phyloP scores from a whole-genome alignment of 2,329 filamentous ascomycete genomes.

The Bipolaris zeicola region DNA sequence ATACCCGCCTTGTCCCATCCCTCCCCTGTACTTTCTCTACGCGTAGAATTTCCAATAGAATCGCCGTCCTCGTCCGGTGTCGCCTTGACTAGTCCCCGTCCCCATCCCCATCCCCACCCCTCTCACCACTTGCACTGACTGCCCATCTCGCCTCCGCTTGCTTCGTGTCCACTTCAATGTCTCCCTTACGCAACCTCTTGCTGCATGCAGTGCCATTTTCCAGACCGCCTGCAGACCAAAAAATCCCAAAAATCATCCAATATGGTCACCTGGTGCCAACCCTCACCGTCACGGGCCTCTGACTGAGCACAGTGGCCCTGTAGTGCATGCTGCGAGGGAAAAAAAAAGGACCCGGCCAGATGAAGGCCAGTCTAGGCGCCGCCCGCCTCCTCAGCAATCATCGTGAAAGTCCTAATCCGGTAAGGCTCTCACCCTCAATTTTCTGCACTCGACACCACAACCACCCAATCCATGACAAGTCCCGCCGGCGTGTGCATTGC shows the following conservation, averaged over 20 bases:
- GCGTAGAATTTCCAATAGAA: background rate
- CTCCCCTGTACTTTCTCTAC: background rate
- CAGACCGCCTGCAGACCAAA: conserved; percentile 16
- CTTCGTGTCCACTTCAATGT: background rate
- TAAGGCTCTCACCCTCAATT: conserved; percentile 36
- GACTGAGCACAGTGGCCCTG: conserved; percentile 14
- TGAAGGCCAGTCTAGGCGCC: conserved; percentile 31
- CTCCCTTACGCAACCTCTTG: background rate
- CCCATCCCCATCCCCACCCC: too few relatives aligned
- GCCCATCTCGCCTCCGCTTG: background rate
- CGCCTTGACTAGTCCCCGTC: too few relatives aligned
- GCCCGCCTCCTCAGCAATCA: conserved; percentile 27
- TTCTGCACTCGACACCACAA: conserved; percentile 29
- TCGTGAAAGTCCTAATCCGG: conserved; percentile 44
- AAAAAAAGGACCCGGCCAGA: conserved; percentile 19
- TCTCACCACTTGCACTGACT: background rate
- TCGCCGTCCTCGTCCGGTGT: background rate
- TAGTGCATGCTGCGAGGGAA: conserved; percentile 12
- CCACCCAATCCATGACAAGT: conserved; percentile 28
- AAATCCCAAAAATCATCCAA: conserved; percentile 11
- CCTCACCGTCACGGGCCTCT: conserved; percentile 21
- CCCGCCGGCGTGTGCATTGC: conserved; percentile 26
- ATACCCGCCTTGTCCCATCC: too few relatives aligned
- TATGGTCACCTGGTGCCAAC: conserved; percentile 13
- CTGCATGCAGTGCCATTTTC: background rate